Evolutionary conservation across 2,329 filamentous ascomycete species (phyloP).

Genomic region (Talaromyces atroroseus): DNA sequence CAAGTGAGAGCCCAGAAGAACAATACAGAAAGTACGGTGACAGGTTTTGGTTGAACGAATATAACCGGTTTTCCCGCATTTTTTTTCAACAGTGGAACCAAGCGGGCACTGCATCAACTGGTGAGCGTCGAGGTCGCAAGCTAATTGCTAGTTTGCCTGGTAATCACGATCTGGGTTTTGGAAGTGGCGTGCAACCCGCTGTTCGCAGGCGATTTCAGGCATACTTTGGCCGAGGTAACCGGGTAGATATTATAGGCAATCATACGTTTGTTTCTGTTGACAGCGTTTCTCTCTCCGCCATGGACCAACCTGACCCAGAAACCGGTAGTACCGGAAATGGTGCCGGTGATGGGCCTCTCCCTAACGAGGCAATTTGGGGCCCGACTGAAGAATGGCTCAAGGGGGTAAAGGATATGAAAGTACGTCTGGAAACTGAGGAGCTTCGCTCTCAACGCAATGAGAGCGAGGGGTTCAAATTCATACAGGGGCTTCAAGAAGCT

Average conservation of each 20-base stretch:
- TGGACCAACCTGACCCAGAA: conserved; percentile 49
- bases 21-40: conserved; percentile 74
- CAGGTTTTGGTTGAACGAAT: conserved; percentile 81
- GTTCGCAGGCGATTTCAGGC: conserved; percentile 79
- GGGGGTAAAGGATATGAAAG: conserved; percentile 58
- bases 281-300: conserved; percentile 77
- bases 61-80: conserved; percentile 75
- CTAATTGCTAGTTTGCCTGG: conserved; percentile 82
- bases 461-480: conserved; percentile 50
- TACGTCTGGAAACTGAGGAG: conserved; percentile 63
- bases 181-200: conserved; percentile 70
- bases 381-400: conserved; percentile 73
- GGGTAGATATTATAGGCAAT: conserved; percentile 86
- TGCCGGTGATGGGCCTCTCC: conserved; percentile 45
- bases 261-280: conserved; percentile 94
- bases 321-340: conserved; percentile 45
- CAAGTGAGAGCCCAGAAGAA: conserved; percentile 55
- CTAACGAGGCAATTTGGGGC: conserved; percentile 61
- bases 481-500: conserved; percentile 57
- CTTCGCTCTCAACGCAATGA: conserved; percentile 60
- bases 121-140: conserved; percentile 64
- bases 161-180: conserved; percentile 93
- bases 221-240: conserved; percentile 87
- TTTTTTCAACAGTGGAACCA: conserved; percentile 68
- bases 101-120: conserved; percentile 49